Evolutionary conservation across 2,329 filamentous ascomycete species (phyloP), one percentile per base, ranked within the genome.

Genomic region (Aspergillus novofumigatus): DNA sequence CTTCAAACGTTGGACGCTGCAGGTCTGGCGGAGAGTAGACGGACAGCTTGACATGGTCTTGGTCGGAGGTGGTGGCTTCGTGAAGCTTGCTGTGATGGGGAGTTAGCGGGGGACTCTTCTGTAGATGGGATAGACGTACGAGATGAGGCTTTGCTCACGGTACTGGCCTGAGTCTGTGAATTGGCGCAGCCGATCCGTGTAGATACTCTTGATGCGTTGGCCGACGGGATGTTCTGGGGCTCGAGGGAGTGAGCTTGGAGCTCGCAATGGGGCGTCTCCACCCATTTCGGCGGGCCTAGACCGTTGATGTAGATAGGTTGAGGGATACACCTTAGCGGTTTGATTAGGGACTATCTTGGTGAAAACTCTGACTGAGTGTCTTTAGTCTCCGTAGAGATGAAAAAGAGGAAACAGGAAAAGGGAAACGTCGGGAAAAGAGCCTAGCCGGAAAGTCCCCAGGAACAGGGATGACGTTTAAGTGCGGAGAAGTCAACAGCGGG

Each of bases 131-230:
- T 48, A 47, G 45, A 73, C 85, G 62, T 78, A 90, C 85, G 88
- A 84, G 57, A 87, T 78, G 49, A 96, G 81, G 68, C 92, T 92
- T 65, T 90, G 82, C 57, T 83, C 82, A 60, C 87, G 81, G 77
- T 92, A 96, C 75, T 95, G 90, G 51, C 92, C 92, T 50, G 78
- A 80, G 59, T 84, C 84, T 59, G 90, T 92, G 76, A 97, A 96
- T 68, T 90, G 87, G 59, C 83, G 81, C 69, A 97, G 87, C 54
- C 93, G 87, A 66, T 91, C 87, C 69, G 86, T 88, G 78, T 96
- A 95, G 75, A 97, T 91, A 71, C 84, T 85, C 65, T 87, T 82
- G 73, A 96, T 97, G 72, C 89, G 86, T 76, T 94, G 89, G 62
- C 91, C 91, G 58, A 85, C 82, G 21, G 83, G 83, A 56, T 76